Evolutionary conservation across 805 yeast species (phyloP), one percentile per base, ranked within the genome.

Genomic region (Wickerhamomyces strasburgensis): DNA sequence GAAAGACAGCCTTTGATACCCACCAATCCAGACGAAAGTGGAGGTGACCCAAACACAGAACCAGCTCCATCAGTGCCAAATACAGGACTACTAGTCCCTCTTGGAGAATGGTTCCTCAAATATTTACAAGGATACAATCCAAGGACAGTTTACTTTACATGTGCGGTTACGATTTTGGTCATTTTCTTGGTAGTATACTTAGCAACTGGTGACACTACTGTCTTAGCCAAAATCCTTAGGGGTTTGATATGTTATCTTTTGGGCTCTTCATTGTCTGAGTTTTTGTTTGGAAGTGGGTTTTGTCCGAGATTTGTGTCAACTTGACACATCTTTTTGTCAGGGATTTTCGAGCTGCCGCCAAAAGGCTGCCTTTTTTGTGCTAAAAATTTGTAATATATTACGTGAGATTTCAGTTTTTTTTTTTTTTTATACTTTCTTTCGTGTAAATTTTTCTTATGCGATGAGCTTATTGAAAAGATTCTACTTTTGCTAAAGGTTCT

Each of bases 211-310:
- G 56, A 53, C 14, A 33, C 41, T 2, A 33, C 43, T 9, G 31
- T 49, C 7, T 40, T 53, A 34, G n/a, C 37, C 1, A 34, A 39
- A 10, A 31, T 50, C 1, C 3, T 49, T 11, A 47, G 37, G 27
- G 56, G 50, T 0, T 9, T 48, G 1, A 4, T 49, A 2, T 53
- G 58, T 26, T 48, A 51, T 27, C 18, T 49, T 5, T 19, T 50
- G 10, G 56, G 56, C 5, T 11, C 27, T 3, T 29, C 17, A 1
- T 3, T 33, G 3, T 15, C 44, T 5, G 13, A 30, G 4, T 17
- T 6, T 1, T 21, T 47, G 21, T 46, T 53, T 25, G 56, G 55
- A 1, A 23, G 31, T 4, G 40, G 15, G 3, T 50, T 51, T 15
- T 53, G 56, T 33, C 49, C 52, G 2, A 19, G 19, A 6, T 36